phyloP scores from a whole-genome alignment of 1,284 basidiomycete species.

The Ganoderma multipileum region DNA sequence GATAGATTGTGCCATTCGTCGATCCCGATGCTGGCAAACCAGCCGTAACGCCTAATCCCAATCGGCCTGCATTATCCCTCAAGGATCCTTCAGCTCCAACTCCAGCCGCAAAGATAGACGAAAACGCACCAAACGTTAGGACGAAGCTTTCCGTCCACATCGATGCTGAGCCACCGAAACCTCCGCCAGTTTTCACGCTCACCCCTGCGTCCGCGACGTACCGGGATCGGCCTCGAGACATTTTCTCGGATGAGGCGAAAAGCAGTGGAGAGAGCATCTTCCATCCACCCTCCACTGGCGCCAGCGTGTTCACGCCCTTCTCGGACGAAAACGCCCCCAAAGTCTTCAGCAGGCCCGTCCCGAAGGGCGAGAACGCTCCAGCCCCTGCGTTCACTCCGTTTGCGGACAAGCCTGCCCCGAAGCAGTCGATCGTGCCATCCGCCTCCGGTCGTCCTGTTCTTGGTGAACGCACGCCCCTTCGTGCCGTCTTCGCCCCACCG shows the following conservation, averaged over 20 bases:
- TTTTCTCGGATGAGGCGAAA: conserved; percentile 54
- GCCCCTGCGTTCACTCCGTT: conserved; percentile 52
- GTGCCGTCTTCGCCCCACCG: conserved; percentile 32
- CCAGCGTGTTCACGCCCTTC: conserved; percentile 52
- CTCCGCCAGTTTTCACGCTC: conserved; percentile 56
- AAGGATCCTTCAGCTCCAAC: conserved; percentile 41
- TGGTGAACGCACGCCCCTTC: conserved; percentile 36
- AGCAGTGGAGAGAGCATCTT: conserved; percentile 37
- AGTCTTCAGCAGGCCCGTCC: conserved; percentile 72
- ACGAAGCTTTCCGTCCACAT: conserved; percentile 29
- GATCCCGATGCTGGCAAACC: conserved; percentile 38
- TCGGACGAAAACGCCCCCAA: conserved; percentile 62
- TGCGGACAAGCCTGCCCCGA: conserved; percentile 32
- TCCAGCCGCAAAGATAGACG: conserved; percentile 22
- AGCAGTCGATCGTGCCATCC: conserved; percentile 25
- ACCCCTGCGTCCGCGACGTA: conserved; percentile 60
- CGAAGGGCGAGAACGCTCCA: conserved; percentile 48
- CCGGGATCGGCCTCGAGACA: conserved; percentile 40
- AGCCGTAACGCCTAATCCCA: conserved; percentile 38
- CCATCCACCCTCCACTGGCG: conserved; percentile 22
- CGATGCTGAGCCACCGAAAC: conserved; percentile 26
- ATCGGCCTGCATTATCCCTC: conserved; percentile 45
- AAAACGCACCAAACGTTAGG: conserved; percentile 41
- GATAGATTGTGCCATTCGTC: conserved; percentile 42
- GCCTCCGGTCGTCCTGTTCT: conserved; percentile 27